Percentiles rank a stretch among this genome's conserved stretches.
These are phyloP conservation scores for Pecoramyces ruminantium DNA, from an alignment of 192 early-diverging fungal genomes.

Conservation along the genomic window DNA sequence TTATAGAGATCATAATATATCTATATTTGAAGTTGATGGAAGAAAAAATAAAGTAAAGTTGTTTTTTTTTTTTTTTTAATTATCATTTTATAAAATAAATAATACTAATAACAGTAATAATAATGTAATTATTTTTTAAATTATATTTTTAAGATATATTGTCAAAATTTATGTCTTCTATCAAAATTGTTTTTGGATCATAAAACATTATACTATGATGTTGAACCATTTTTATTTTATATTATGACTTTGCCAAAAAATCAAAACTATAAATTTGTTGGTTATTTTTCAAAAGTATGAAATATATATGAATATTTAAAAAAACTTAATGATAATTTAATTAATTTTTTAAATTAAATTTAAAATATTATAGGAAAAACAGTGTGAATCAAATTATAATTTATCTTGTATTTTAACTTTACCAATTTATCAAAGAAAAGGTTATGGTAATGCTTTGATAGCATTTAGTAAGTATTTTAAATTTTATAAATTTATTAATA, in stretches of 20 bases:
- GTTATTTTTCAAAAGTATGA: conserved; percentile 86
- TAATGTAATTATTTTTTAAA: neutral
- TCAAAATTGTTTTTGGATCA: conserved; percentile 93
- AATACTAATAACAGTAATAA: neutral
- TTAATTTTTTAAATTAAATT: too few species aligned
- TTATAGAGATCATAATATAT: conserved; percentile 53
- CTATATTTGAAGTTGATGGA: conserved; percentile 83
- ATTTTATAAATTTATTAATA: too few species aligned
- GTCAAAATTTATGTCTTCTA: conserved; percentile 84
- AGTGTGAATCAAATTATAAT: conserved; percentile 66
- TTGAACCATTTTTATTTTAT: conserved; percentile 88
- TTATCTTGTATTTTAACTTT: conserved; percentile 78
- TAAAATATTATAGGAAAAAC: conserved; percentile 47
- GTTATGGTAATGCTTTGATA: conserved; percentile 72
- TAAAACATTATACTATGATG: conserved; percentile 90
- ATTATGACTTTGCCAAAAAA: conserved; percentile 47
- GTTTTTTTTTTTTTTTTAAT: neutral
- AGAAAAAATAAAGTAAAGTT: conserved; percentile 51
- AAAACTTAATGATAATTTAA: too few species aligned
- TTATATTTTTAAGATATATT: conserved; percentile 64
- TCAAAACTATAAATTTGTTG: conserved; percentile 50
- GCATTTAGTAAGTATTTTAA: conserved; percentile 76
- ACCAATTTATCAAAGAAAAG: conserved; percentile 70
- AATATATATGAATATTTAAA: neutral
- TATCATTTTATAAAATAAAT: neutral